Base-by-base conservation (phyloP, 768 basidiomycete species). In the Coprinopsis sp. region DNA sequence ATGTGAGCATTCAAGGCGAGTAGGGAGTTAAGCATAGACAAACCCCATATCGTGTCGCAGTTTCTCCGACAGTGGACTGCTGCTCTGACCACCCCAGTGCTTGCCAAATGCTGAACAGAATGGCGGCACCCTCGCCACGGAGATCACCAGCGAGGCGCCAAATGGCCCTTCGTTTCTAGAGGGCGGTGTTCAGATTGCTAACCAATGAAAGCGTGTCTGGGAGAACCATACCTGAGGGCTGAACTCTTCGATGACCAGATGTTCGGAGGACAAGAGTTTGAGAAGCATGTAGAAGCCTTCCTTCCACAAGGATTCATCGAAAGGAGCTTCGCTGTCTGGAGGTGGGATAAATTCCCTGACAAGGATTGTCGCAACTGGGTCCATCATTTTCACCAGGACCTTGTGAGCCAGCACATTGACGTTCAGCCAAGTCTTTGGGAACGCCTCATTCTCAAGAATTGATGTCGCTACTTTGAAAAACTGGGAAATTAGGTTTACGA, bases 91-190 rank as follows among this genome's bases (percentile, higher is more conserved):
- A 86, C 3, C 85, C 89, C 18, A 98, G 73, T 2, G 88, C 81
- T 56, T 87, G 80, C 95, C 95, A 98, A 4, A 94, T 68, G 25
- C 75, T 80, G 13, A 86, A 64, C 36, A 97, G 64, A 46, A 95
- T 82, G 5, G 78, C 70, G 2, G 92, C 87, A 13, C 92, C 94
- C 62, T 95, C 89, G 8, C 92, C 93, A 19, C 95, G 81, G 57
- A 97, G 82, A 66, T 98, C 95, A 22, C 93, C 93, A 4, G 89
- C 91, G n/a, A 97, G 78, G 29, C 91, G 80, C 94, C 94, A 97
- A 8, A 94, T 89, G 3, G 94, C 89, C 33, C 94, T 82, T 33
- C 92, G 87, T 82, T 91, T 91, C 90, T 96, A n/a, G 48, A 43
- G 41, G 31, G 34, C 39, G 25, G 13, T 18, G 29, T 37, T 29